phyloP scores from a whole-genome alignment of 2,329 filamentous ascomycete genomes.

The Knoxdaviesia capensis region DNA sequence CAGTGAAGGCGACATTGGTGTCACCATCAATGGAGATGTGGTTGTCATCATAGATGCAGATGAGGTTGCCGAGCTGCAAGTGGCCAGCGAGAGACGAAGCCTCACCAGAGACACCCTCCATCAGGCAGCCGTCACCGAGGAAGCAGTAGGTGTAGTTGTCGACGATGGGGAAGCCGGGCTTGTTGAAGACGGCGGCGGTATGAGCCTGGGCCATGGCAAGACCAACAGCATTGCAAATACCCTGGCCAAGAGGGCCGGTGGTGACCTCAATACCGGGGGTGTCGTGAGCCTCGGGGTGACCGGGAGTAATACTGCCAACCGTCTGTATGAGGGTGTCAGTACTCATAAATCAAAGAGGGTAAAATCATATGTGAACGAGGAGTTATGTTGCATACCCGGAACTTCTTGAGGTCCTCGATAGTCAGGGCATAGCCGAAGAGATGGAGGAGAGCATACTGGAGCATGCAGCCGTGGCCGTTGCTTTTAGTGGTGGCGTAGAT shows the following conservation, averaged over 20 bases:
- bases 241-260: slow-evolving; percentile 92
- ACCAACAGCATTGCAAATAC: slow-evolving; percentile 93
- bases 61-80: slow-evolving; percentile 93
- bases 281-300: slow-evolving; percentile 91
- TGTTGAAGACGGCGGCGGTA: slow-evolving; percentile 85
- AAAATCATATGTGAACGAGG: background rate
- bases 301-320: slow-evolving; percentile 62
- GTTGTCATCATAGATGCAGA: slow-evolving; percentile 96
- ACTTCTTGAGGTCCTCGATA: slow-evolving; percentile 84
- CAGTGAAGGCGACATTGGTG: slow-evolving; percentile 90
- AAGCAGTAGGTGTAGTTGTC: slow-evolving; percentile 96
- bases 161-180: slow-evolving; percentile 74
- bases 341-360: slow-evolving; percentile 1
- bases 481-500: slow-evolving; percentile 21
- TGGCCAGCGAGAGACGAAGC: slow-evolving; percentile 85
- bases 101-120: slow-evolving; percentile 94
- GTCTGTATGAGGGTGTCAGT: slow-evolving; percentile 14
- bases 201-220: slow-evolving; percentile 92
- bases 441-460: slow-evolving; percentile 96
- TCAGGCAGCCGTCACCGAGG: slow-evolving; percentile 94
- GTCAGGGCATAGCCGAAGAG: slow-evolving; percentile 76
- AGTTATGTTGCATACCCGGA: slow-evolving; percentile 52
- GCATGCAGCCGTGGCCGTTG: slow-evolving; percentile 98
- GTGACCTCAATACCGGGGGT: slow-evolving; percentile 96
- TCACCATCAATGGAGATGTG: slow-evolving; percentile 90